phyloP scores from a whole-genome alignment of 345 rosid genomes.

The Syzygium grande region DNA sequence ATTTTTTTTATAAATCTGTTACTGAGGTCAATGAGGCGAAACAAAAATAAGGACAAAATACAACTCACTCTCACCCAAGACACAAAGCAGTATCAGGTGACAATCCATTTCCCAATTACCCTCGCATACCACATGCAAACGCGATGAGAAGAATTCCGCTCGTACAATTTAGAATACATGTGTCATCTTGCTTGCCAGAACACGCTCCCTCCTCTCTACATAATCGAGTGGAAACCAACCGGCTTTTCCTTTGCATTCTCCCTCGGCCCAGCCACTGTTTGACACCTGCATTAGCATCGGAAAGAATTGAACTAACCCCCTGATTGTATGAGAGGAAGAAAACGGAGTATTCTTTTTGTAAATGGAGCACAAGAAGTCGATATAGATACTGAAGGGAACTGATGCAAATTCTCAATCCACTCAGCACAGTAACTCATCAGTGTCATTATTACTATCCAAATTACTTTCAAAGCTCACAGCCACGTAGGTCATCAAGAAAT shows the following conservation, averaged over 20 bases:
- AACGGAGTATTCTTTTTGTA: not conserved
- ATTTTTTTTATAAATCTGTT: not conserved
- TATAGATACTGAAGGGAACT: not conserved
- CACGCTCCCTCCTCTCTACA: conserved; percentile 82
- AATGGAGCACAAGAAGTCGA: not conserved
- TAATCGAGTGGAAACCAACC: conserved; percentile 93
- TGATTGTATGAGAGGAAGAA: not conserved
- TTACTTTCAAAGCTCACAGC: not conserved
- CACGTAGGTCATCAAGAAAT: not conserved
- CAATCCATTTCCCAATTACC: not conserved
- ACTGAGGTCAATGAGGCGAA: not conserved
- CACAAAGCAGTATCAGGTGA: not conserved
- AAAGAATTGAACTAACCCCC: not conserved
- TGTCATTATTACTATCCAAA: not conserved
- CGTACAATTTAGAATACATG: conserved; percentile 1
- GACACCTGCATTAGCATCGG: conserved; percentile 40
- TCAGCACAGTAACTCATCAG: not conserved
- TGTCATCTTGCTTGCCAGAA: conserved; percentile 73
- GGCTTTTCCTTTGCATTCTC: conserved; percentile 97
- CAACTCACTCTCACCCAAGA: not conserved
- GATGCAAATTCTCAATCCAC: not conserved
- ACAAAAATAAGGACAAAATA: not conserved
- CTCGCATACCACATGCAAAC: not conserved
- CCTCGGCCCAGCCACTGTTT: conserved; percentile 95
- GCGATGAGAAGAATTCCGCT: not conserved